phyloP scores from a whole-genome alignment of 331 rosid species.

The Quercus tomentella region DNA sequence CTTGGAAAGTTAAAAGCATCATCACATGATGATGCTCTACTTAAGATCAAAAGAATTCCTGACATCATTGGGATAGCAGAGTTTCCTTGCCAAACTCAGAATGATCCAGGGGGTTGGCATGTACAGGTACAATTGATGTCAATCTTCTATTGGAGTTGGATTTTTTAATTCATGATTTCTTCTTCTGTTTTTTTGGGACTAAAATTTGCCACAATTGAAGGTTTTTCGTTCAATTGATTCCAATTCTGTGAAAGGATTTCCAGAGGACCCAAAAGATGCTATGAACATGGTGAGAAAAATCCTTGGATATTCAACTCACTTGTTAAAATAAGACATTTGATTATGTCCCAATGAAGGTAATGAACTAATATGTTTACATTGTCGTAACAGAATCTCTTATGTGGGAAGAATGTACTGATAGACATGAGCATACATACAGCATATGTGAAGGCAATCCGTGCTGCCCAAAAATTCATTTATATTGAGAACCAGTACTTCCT shows the following conservation, averaged over 20 bases:
- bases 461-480: conserved; percentile 76
- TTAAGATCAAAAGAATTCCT: conserved; percentile 60
- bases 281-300: conserved; percentile 45
- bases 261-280: conserved; percentile 60
- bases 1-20: conserved; percentile 50
- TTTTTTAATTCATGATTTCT: not conserved
- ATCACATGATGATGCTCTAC: conserved; percentile 58
- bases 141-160: not conserved
- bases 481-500: conserved; percentile 85
- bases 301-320: conserved; percentile 1
- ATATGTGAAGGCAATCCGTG: conserved; percentile 75
- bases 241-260: conserved; percentile 80
- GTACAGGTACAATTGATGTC: conserved; percentile 63
- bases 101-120: conserved; percentile 69
- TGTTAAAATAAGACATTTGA: not conserved
- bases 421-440: conserved; percentile 93
- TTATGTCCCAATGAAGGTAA: not conserved
- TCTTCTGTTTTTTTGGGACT: not conserved
- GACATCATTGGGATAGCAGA: conserved; percentile 59
- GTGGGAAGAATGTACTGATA: conserved; percentile 81
- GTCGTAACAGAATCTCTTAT: conserved; percentile 62
- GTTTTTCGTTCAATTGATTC: conserved; percentile 88
- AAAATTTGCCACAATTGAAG: conserved; percentile 35
- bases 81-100: conserved; percentile 30
- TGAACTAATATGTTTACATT: conserved; percentile 7